Percentiles rank a stretch among this genome's conserved stretches.
phyloP scores from a whole-genome alignment of 106 monocot species.

The Allium fistulosum region DNA sequence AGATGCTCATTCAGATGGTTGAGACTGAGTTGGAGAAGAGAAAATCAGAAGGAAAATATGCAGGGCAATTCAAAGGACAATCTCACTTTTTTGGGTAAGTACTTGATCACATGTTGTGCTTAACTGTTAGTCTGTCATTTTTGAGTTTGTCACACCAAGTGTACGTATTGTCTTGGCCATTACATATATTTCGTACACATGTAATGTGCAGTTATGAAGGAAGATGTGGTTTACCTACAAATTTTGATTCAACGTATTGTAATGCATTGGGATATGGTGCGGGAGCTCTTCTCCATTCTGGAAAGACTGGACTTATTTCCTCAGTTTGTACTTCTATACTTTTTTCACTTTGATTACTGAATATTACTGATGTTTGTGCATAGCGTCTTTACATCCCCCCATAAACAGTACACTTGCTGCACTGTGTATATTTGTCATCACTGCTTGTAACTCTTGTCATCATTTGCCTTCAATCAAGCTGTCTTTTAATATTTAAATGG shows the following conservation, averaged over 20 bases:
- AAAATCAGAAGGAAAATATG: constrained; percentile 48
- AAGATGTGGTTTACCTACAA: constrained; percentile 93
- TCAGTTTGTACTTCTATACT: constrained; percentile 47
- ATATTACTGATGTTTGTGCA: neutral
- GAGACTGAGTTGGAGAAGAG: constrained; percentile 90
- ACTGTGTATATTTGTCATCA: no score
- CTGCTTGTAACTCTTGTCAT: no score
- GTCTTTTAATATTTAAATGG: no score
- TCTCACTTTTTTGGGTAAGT: constrained; percentile 88
- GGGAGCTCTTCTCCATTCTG: constrained; percentile 76
- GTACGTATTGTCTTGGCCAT: neutral
- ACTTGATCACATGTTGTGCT: neutral
- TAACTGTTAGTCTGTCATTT: neutral
- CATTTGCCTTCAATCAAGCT: no score
- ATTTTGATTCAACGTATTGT: constrained; percentile 93
- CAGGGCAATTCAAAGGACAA: constrained; percentile 74
- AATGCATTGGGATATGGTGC: constrained; percentile 91
- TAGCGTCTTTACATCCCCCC: neutral
- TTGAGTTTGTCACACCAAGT: neutral
- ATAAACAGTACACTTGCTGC: no score
- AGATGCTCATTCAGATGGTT: constrained; percentile 91
- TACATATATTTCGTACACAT: neutral
- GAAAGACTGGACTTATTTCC: constrained; percentile 90
- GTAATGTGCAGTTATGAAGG: constrained; percentile 74
- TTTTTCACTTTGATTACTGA: neutral